Conservation (phyloP, 345 rosid genomes). For the Arabidopsis arenosa region DNA sequence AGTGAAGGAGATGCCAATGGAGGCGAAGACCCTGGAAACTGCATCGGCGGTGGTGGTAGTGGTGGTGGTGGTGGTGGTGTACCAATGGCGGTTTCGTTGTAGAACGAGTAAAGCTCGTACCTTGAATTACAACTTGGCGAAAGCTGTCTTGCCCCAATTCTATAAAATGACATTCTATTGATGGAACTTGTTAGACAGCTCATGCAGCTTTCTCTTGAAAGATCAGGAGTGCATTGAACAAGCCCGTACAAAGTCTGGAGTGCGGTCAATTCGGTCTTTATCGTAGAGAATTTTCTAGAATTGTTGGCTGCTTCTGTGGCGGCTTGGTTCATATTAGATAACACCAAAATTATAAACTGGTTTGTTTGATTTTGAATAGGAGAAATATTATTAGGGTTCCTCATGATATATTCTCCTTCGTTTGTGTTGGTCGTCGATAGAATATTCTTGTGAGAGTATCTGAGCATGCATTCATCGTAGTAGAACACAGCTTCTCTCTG, state of each 20-base stretch:
- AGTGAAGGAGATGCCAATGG: not conserved
- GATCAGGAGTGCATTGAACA: slow-evolving; percentile 10
- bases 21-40: not conserved
- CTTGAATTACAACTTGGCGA: slow-evolving; percentile 50
- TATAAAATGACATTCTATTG: not conserved
- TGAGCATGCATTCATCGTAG: not conserved
- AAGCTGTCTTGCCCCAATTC: slow-evolving; percentile 49
- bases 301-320: not conserved
- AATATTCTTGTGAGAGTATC: not conserved
- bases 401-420: not conserved
- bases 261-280: not conserved
- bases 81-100: not conserved
- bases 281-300: not conserved
- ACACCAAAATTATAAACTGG: not conserved
- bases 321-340: not conserved
- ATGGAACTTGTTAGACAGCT: slow-evolving; percentile 39
- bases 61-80: too few species aligned
- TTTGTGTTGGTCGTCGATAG: not conserved
- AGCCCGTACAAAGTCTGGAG: not conserved
- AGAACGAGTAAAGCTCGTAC: slow-evolving; percentile 55
- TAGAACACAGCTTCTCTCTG: not conserved
- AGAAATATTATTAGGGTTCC: not conserved
- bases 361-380: not conserved
- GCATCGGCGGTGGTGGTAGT: too few species aligned
- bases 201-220: not conserved